Conservation (phyloP, 768 basidiomycete species). For the Macrocybe gigantea region DNA sequence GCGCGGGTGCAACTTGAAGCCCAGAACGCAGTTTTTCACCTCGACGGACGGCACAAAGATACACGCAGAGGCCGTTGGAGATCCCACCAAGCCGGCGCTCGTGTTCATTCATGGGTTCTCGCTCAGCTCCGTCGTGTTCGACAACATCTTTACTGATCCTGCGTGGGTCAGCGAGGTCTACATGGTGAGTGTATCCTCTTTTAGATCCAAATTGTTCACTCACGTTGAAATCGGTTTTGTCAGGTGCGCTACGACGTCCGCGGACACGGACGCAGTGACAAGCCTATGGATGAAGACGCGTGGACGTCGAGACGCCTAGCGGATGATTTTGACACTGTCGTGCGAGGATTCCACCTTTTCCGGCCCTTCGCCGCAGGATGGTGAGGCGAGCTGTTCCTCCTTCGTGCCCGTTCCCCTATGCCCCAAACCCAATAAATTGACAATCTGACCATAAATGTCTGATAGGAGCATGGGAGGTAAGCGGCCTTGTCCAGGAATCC, state of each 20-base stretch:
- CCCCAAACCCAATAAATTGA: no score
- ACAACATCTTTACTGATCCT: constrained; percentile 28
- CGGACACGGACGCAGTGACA: constrained; percentile 12
- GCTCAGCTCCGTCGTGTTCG: constrained; percentile 28
- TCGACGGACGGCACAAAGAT: constrained; percentile 30
- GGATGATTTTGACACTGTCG: constrained; percentile 13
- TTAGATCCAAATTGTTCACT: background rate
- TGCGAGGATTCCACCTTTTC: no score
- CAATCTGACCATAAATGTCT: no score
- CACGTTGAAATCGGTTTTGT: background rate
- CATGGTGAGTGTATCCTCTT: constrained; percentile 12
- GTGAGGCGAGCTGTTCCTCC: no score
- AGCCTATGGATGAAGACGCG: constrained; percentile 5
- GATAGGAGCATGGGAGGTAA: no score
- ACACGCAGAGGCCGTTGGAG: constrained; percentile 33
- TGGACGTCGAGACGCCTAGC: constrained; percentile 8
- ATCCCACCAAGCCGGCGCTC: constrained; percentile 27
- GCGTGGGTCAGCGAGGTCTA: constrained; percentile 17
- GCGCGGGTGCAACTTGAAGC: no score
- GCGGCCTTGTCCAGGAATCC: no score
- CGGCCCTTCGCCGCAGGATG: no score
- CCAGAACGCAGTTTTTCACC: background rate
- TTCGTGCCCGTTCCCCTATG: no score
- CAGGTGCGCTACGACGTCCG: constrained; percentile 12
- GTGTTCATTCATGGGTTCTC: constrained; percentile 38